Evolutionary conservation across 148 eudicot species (phyloP).

Genomic region (Arctostaphylos glauca): DNA sequence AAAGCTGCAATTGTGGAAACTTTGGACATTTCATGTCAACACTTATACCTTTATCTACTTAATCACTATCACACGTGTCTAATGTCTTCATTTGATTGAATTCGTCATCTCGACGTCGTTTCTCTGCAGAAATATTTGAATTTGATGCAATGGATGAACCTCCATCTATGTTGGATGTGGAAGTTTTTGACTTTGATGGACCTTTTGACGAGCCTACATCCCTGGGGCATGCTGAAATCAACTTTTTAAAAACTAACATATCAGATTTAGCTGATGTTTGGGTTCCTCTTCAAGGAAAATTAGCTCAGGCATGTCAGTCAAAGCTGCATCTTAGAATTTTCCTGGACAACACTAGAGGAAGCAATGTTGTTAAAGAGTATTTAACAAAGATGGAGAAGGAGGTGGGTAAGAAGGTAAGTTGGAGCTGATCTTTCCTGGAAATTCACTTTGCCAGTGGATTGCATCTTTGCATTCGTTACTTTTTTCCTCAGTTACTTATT

Average conservation of each 20-base stretch:
- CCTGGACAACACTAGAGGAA: conserved; percentile 71
- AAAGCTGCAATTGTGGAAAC: conserved; percentile 1
- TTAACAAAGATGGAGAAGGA: conserved; percentile 90
- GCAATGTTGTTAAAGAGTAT: conserved; percentile 74
- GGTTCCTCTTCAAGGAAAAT: conserved; percentile 92
- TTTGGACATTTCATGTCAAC: not conserved
- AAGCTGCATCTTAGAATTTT: conserved; percentile 84
- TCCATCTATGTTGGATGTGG: conserved; percentile 84
- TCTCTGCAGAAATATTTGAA: conserved; percentile 87
- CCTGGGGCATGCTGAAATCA: conserved; percentile 85
- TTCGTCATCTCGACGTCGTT: conserved; percentile 23
- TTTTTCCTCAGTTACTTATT: not conserved
- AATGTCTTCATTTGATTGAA: conserved; percentile 6
- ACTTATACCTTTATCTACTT: too few relatives aligned
- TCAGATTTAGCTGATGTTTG: conserved; percentile 83
- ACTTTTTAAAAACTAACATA: conserved; percentile 74
- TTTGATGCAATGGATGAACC: conserved; percentile 99
- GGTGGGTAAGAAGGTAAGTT: conserved; percentile 92
- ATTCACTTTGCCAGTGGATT: conserved; percentile 5
- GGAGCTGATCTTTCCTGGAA: conserved; percentile 2
- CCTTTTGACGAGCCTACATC: conserved; percentile 95
- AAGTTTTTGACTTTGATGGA: conserved; percentile 98
- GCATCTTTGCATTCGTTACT: not conserved
- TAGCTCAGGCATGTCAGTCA: conserved; percentile 94
- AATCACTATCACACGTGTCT: not conserved